phyloP scores from a whole-genome alignment of 352 stramenopile species.

The Phytophthora europaea region DNA sequence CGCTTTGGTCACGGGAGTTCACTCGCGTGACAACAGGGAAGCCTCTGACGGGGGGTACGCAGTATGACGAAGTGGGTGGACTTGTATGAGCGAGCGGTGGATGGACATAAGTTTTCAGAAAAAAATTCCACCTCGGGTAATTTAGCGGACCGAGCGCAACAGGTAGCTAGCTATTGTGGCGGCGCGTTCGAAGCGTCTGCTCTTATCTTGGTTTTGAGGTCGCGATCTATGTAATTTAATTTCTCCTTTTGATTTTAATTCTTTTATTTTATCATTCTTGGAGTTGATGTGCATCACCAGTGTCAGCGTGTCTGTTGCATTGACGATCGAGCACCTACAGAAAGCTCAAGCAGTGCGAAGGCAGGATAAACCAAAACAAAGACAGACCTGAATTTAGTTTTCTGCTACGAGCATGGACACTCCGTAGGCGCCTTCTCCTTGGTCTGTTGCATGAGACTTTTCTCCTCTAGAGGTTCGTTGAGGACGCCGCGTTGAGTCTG shows the following conservation, averaged over 20 bases:
- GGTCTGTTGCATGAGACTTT: conserved; percentile 32
- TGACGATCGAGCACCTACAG: neutral
- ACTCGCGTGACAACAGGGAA: conserved; percentile 72
- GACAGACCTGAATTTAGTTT: conserved; percentile 51
- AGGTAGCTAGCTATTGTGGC: conserved; percentile 14
- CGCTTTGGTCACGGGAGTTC: conserved; percentile 76
- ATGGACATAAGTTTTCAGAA: conserved; percentile 22
- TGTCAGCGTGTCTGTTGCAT: neutral
- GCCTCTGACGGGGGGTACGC: conserved; percentile 32
- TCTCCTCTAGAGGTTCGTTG: conserved; percentile 22
- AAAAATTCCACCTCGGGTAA: conserved; percentile 11
- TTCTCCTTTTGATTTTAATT: conserved; percentile 1
- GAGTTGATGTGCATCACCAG: too few species aligned
- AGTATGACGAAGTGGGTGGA: conserved; percentile 44
- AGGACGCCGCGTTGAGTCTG: conserved; percentile 26
- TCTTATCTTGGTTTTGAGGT: conserved; percentile 36
- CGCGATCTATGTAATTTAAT: conserved; percentile 44
- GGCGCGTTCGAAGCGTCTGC: conserved; percentile 11
- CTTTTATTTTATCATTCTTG: neutral
- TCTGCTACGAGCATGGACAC: conserved; percentile 34
- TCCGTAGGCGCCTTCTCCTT: conserved; percentile 16
- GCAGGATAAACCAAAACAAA: conserved; percentile 21
- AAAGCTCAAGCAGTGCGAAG: neutral
- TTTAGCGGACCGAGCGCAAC: conserved; percentile 11
- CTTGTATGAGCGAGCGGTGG: conserved; percentile 47